Evolutionary conservation across 352 stramenopile species (phyloP).

Genomic region (Phytophthora cactorum): DNA sequence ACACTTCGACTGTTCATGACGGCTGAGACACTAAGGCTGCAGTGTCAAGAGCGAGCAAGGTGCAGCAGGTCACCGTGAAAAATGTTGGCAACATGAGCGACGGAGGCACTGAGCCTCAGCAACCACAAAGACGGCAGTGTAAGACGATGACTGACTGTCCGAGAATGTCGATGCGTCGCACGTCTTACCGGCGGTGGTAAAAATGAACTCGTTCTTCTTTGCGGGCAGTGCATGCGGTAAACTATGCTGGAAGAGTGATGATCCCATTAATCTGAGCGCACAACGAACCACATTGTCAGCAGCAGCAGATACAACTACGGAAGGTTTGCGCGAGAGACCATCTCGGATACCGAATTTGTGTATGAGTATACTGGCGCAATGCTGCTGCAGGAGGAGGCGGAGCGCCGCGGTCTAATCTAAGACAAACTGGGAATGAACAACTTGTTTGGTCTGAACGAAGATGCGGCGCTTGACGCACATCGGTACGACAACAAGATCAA

Average conservation of each 20-base stretch:
- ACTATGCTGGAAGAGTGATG: slow-evolving; percentile 42
- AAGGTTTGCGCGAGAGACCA: slow-evolving; percentile 51
- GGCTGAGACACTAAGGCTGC: not conserved
- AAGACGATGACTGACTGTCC: slow-evolving; percentile 31
- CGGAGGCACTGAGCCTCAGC: not conserved
- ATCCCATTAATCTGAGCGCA: not conserved
- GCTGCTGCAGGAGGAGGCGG: slow-evolving; percentile 65
- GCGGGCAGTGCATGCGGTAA: slow-evolving; percentile 37
- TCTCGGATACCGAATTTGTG: slow-evolving; percentile 56
- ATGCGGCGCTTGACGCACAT: slow-evolving; percentile 88
- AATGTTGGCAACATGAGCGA: slow-evolving; percentile 5
- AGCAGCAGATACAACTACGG: slow-evolving; percentile 33
- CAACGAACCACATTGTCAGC: slow-evolving; percentile 6
- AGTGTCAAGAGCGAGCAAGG: not conserved
- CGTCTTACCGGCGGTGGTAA: slow-evolving; percentile 43
- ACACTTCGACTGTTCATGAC: not conserved
- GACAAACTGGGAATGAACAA: slow-evolving; percentile 85
- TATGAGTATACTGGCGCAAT: slow-evolving; percentile 69
- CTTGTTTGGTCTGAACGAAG: slow-evolving; percentile 92
- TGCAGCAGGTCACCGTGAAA: not conserved
- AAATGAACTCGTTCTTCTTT: slow-evolving; percentile 48
- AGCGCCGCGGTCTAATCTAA: slow-evolving; percentile 79
- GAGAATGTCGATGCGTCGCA: slow-evolving; percentile 68
- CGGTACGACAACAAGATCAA: slow-evolving; percentile 93
- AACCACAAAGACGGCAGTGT: not conserved